These are phyloP conservation scores for Tolypocladium inflatum DNA, from an alignment of 2,329 filamentous ascomycete species.

Conservation along the genomic window DNA sequence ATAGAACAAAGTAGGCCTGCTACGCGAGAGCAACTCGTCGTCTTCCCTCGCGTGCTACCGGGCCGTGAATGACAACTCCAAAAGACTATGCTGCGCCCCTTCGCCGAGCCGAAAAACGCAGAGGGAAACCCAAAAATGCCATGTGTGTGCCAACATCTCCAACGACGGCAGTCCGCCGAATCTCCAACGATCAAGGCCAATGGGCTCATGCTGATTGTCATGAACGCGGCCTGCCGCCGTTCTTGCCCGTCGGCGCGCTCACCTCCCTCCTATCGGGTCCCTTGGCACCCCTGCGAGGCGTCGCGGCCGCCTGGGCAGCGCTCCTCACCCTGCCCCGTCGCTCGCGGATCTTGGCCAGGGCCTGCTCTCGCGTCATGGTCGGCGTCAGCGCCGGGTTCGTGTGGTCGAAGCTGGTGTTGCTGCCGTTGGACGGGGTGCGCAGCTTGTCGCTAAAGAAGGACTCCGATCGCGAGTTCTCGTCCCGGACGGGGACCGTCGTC, in stretches of 20 bases:
- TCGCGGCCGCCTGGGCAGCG: constrained; percentile 52
- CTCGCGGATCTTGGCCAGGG: constrained; percentile 65
- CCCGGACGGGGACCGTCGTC: constrained; percentile 42
- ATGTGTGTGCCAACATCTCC: background rate
- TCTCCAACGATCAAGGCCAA: background rate
- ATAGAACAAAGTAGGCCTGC: background rate
- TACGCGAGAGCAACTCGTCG: background rate
- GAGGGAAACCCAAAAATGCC: constrained; percentile 7
- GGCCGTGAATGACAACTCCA: background rate
- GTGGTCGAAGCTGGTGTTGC: constrained; percentile 36
- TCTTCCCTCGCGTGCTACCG: background rate
- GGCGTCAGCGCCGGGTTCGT: constrained; percentile 51
- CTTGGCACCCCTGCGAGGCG: constrained; percentile 45
- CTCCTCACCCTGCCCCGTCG: constrained; percentile 62
- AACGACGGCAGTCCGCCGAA: background rate
- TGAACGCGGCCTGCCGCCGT: background rate
- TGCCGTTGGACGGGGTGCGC: constrained; percentile 32
- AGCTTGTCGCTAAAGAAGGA: constrained; percentile 35
- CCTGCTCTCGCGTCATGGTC: constrained; percentile 64
- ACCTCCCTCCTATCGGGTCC: constrained; percentile 36
- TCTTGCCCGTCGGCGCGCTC: constrained; percentile 32
- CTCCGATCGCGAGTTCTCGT: constrained; percentile 26
- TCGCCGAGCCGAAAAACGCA: background rate
- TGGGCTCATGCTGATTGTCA: background rate
- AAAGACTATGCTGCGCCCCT: background rate